A percentile compares a stretch with the other conserved stretches of the same genome.
phyloP scores from a whole-genome alignment of 1,284 basidiomycete species.

The Cutaneotrichosporon sp. region DNA sequence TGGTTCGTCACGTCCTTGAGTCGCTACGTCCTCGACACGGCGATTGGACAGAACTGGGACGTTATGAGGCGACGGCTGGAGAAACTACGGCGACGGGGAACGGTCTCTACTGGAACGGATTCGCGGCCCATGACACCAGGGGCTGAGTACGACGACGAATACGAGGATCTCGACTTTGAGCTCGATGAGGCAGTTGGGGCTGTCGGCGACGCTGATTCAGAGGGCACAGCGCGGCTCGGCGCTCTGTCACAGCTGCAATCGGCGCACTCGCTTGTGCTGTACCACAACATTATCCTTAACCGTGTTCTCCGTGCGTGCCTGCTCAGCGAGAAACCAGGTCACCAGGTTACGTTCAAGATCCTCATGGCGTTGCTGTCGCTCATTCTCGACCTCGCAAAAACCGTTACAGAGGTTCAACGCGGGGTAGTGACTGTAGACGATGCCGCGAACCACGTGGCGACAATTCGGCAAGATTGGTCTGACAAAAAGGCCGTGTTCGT shows the following conservation, averaged over 20 bases:
- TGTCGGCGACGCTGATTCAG: conserved; percentile 32
- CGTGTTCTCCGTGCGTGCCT: conserved; percentile 71
- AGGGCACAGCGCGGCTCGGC: conserved; percentile 12
- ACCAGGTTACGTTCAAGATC: conserved; percentile 60
- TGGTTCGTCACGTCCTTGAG: conserved; percentile 62
- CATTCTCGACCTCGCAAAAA: conserved; percentile 64
- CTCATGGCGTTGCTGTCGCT: conserved; percentile 62
- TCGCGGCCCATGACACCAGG: conserved; percentile 26
- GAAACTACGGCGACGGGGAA: conserved; percentile 19
- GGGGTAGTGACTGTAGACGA: conserved; percentile 60
- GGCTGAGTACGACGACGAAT: conserved; percentile 17
- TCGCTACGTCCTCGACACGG: conserved; percentile 68
- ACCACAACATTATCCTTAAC: conserved; percentile 67
- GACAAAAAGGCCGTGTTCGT: conserved; percentile 59
- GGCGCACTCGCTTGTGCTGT: conserved; percentile 65
- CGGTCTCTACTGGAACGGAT: conserved; percentile 12
- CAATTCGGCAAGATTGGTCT: conserved; percentile 57
- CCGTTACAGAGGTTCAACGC: conserved; percentile 60
- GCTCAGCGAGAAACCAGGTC: conserved; percentile 58
- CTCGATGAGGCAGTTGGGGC: conserved; percentile 19
- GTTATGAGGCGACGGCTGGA: conserved; percentile 56
- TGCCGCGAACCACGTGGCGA: conserved; percentile 54
- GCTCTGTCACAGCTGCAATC: conserved; percentile 50
- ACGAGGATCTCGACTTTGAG: conserved; percentile 17
- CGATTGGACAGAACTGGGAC: conserved; percentile 68